Evolutionary conservation across 2,329 filamentous ascomycete species (phyloP), one percentile per base, ranked within the genome.

Genomic region (Colletotrichum somersetense): DNA sequence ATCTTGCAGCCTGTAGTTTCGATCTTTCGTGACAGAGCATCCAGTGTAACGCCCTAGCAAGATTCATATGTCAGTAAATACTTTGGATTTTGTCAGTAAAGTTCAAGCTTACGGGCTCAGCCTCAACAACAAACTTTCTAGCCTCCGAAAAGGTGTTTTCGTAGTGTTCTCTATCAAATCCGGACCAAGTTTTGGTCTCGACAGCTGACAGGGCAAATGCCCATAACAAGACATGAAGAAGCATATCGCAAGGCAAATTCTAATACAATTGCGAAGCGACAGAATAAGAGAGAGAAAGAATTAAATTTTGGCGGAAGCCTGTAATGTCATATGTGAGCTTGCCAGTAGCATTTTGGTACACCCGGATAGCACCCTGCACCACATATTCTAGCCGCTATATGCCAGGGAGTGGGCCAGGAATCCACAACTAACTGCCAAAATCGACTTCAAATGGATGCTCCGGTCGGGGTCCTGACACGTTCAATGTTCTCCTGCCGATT

Each of bases 71-170:
- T n/a, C 12, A 52, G n/a, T 30, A 18, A 18, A 5, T 16, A 3
- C 8, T 14, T 8, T 5, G 12, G 1, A 5, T 40, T 10, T 10
- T 7, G 1, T 10, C 0, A 2, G 23, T 4, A 6, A 7, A 1
- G 18, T 3, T 11, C 6, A 2, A 1, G 16, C 58, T 23, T 69
- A 75, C 75, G 30, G 67, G n/a, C n/a, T 72, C 72, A 20, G 67
- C 71, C 50, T 77, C 75, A 12, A 77, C n/a, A 8, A 77, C 74
- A 40, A 75, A 77, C 63, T 66, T 73, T 46, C 74, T 74, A 1
- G 63, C 57, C 26, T 48, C 63, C 2, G 18, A 8, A 1, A 42
- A 20, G 40, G 23, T 44, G n/a, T 33, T 50, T 1, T 48, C 18
- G 1, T 57, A 42, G 8, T 57, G 40, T 67, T 42, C 20, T 40